Evolutionary conservation across 805 yeast species (phyloP), one percentile per base, ranked within the genome.

Genomic region (Candida alai): DNA sequence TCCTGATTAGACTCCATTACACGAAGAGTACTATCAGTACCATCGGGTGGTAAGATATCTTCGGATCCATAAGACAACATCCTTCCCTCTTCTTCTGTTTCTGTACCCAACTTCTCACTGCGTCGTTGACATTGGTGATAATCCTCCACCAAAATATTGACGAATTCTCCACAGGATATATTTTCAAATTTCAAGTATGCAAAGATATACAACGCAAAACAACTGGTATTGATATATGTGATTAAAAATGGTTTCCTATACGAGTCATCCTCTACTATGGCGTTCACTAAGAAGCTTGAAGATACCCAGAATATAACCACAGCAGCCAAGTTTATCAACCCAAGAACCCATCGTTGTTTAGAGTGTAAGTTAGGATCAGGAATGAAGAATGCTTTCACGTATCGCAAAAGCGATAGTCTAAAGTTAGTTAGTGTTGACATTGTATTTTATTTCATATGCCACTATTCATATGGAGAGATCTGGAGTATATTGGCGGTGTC

Each of bases 281-380:
- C 80, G 56, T 85, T 88, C 23, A 93, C 81, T 30, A 90, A 57
- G 47, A 88, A 90, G 4, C 95, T 85, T 4, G 96, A 86, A 23
- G 83, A 62, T 8, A 93, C 97, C 98, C 98, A 90, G 16, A 87
- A 72, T 1, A 84, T 55, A 18, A 90, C 86, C 28, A 89, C 97
- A 28, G 83, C 65, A 2, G 76, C 68, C 16, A 89, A 69, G 60
- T 85, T 74, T 15, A 80, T 45, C 15, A 90, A 70, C 2, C 97
- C 97, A 14, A 85, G 49, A 0, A 80, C 66, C 97, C 97, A 88
- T 41, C 72, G 56, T 42, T 65, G 70, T 9, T 51, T 32, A 10
- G 56, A 38, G 17, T 53, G 44, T 13, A 62, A 54, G 38, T 45
- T 47, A 37, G 39, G 39, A 14, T 48, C 53, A 6, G 52, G 51